Evolutionary conservation across 495 filamentous ascomycete species (phyloP).

Genomic region (Lophium mytilinum): DNA sequence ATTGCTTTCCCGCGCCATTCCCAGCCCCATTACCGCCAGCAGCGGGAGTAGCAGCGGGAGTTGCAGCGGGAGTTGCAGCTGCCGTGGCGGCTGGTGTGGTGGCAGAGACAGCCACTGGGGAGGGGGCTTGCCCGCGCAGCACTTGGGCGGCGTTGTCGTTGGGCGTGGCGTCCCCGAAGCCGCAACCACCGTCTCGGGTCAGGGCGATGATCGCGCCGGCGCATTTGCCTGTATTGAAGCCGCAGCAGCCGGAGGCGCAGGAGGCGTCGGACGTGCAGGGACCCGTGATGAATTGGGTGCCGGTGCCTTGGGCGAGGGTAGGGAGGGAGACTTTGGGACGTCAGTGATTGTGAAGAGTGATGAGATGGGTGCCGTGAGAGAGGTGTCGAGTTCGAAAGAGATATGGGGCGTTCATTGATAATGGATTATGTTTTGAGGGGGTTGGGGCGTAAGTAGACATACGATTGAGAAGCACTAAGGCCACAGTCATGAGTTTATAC

Average conservation of each 20-base stretch:
- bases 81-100: neutral
- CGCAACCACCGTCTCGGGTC: conserved; percentile 31
- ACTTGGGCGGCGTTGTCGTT: conserved; percentile 27
- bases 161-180: conserved; percentile 27
- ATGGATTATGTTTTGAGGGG: too few species aligned
- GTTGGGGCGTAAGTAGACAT: too few species aligned
- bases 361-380: neutral
- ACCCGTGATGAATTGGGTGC: conserved; percentile 29
- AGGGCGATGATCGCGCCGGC: conserved; percentile 31
- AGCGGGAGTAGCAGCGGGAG: neutral
- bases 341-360: neutral
- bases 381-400: too few species aligned
- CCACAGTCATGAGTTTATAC: too few species aligned
- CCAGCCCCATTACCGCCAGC: neutral
- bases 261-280: conserved; percentile 18
- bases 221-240: conserved; percentile 24
- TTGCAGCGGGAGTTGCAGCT: neutral
- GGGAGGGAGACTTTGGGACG: conserved; percentile 8
- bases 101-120: neutral
- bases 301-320: conserved; percentile 11
- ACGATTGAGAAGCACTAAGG: too few species aligned
- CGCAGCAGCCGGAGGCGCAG: conserved; percentile 24
- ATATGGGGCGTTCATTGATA: too few species aligned
- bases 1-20: conserved; percentile 23
- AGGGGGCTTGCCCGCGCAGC: neutral